Conservation (phyloP, 164 flowering plant species). For the Magnolia officinalis region DNA sequence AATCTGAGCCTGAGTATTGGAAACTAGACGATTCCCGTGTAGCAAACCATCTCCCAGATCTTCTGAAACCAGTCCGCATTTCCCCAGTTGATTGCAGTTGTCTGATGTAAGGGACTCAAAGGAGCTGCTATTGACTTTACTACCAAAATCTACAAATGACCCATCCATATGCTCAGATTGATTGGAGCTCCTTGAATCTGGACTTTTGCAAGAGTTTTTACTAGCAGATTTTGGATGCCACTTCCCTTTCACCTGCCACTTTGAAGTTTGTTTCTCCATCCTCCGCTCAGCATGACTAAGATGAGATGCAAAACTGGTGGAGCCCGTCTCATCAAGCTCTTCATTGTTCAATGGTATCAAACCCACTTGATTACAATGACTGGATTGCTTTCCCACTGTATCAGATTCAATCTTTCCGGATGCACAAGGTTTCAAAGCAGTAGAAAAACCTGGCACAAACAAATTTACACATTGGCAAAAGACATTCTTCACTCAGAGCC, state of each 20-base stretch:
- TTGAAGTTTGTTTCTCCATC: slow-evolving; percentile 49
- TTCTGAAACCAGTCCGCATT: slow-evolving; percentile 17
- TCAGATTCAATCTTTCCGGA: slow-evolving; percentile 33
- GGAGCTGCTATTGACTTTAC: slow-evolving; percentile 20
- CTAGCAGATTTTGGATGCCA: slow-evolving; percentile 50
- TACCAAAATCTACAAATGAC: slow-evolving; percentile 17
- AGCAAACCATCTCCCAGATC: slow-evolving; percentile 23
- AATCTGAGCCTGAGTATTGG: slow-evolving; percentile 17
- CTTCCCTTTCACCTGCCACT: slow-evolving; percentile 75
- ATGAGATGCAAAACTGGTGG: slow-evolving; percentile 33
- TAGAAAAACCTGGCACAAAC: slow-evolving; percentile 36
- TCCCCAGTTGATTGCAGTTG: slow-evolving; percentile 9
- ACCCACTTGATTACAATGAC: slow-evolving; percentile 36
- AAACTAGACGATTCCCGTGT: slow-evolving; percentile 24
- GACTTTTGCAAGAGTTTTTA: slow-evolving; percentile 25
- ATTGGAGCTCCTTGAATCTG: slow-evolving; percentile 26
- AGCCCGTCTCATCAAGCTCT: slow-evolving; percentile 41
- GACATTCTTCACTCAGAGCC: slow-evolving; percentile 14
- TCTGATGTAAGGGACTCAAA: slow-evolving; percentile 16
- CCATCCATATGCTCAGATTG: slow-evolving; percentile 32
- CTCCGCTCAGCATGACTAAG: slow-evolving; percentile 22
- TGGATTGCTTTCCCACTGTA: slow-evolving; percentile 30
- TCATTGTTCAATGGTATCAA: slow-evolving; percentile 32
- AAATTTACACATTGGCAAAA: slow-evolving; percentile 5
- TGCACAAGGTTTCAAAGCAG: slow-evolving; percentile 20